These are phyloP conservation scores for Pseudofabraea citricarpa DNA, from an alignment of 2,329 filamentous ascomycete genomes.

Conservation along the genomic window DNA sequence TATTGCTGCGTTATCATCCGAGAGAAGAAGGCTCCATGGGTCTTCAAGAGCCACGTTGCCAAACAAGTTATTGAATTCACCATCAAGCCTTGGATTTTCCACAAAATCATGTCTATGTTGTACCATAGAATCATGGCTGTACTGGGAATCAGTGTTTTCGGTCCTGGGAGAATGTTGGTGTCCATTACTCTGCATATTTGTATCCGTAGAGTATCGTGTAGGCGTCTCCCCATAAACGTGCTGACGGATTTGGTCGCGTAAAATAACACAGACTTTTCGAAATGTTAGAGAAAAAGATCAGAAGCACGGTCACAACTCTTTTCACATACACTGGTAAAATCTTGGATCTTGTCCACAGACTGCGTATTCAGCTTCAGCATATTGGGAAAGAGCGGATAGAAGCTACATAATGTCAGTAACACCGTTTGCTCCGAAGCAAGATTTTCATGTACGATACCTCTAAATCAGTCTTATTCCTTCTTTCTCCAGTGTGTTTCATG, in stretches of 20 bases:
- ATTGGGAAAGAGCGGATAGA: neutral
- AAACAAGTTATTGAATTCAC: neutral
- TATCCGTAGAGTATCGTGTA: neutral
- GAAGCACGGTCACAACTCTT: neutral
- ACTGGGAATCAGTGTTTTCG: neutral
- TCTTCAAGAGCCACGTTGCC: neutral
- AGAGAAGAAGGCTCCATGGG: neutral
- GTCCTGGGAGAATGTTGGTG: no score
- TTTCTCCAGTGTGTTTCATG: neutral
- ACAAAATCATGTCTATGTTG: neutral
- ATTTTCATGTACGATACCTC: conserved; percentile 1
- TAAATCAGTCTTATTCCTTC: neutral
- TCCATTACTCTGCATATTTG: no score
- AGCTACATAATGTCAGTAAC: neutral
- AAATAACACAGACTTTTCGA: neutral
- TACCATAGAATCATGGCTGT: neutral
- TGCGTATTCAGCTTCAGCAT: neutral
- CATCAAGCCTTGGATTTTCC: neutral
- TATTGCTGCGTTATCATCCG: neutral
- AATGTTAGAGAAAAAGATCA: neutral
- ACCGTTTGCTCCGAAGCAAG: neutral
- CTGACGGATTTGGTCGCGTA: neutral
- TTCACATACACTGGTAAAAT: neutral
- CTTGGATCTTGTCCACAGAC: neutral
- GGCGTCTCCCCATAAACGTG: neutral